phyloP scores from a whole-genome alignment of 2,329 filamentous ascomycete genomes.

The Fusarium goolgardi region DNA sequence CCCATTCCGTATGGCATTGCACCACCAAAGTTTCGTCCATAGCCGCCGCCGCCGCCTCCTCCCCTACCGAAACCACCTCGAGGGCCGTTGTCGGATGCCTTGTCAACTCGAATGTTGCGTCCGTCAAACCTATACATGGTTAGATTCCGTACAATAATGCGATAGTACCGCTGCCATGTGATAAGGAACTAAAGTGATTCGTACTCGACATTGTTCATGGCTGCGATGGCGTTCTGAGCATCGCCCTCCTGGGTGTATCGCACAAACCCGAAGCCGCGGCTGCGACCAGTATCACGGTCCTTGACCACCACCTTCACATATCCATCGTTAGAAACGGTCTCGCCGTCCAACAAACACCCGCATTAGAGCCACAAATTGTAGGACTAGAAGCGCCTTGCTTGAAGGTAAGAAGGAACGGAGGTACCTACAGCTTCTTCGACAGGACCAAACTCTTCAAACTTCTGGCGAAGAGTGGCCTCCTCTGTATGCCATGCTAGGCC shows the following conservation, averaged over 20 bases:
- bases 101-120: slow-evolving; percentile 85
- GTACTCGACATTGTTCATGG: slow-evolving; percentile 93
- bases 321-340: slow-evolving; percentile 38
- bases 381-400: slow-evolving; percentile 37
- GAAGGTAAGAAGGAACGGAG: slow-evolving; percentile 35
- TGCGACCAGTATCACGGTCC: slow-evolving; percentile 95
- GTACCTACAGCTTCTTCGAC: slow-evolving; percentile 94
- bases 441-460: slow-evolving; percentile 90
- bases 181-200: slow-evolving; percentile 50
- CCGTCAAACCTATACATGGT: slow-evolving; percentile 39
- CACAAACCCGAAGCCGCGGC: slow-evolving; percentile 97
- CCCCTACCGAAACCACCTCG: slow-evolving; percentile 59
- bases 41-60: slow-evolving; percentile 54
- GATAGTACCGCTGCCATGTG: slow-evolving; percentile 35
- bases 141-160: slow-evolving; percentile 20
- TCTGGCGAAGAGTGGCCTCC: slow-evolving; percentile 84
- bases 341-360: slow-evolving; percentile 27
- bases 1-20: slow-evolving; percentile 53
- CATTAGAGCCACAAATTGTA: slow-evolving; percentile 38
- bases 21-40: slow-evolving; percentile 57
- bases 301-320: slow-evolving; percentile 87
- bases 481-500: slow-evolving; percentile 99
- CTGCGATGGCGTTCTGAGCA: slow-evolving; percentile 78
- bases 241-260: slow-evolving; percentile 82
- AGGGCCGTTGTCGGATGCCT: slow-evolving; percentile 83